These are phyloP conservation scores for Myxozyma sirexii DNA, from an alignment of 805 yeast genomes.

Conservation along the genomic window DNA sequence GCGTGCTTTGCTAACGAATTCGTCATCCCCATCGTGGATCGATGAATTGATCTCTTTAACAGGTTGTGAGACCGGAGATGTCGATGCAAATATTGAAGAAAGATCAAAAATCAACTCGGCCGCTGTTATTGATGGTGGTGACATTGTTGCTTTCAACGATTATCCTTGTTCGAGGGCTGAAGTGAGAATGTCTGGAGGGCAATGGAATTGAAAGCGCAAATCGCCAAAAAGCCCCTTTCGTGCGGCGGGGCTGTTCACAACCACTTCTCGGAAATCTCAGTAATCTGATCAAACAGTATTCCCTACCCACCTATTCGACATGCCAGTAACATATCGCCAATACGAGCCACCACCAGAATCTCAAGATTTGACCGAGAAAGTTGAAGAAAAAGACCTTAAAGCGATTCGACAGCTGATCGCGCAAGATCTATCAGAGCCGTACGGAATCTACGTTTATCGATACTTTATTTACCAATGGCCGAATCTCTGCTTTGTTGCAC, in stretches of 20 bases:
- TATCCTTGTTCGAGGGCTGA: not conserved
- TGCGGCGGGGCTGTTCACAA: not conserved
- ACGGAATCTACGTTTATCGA: constrained; percentile 88
- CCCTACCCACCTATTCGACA: not conserved
- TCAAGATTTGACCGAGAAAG: not conserved
- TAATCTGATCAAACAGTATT: too few relatives aligned
- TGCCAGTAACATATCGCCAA: constrained; percentile 15
- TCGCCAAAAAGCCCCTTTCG: not conserved
- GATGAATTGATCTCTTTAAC: not conserved
- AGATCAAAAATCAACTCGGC: constrained; percentile 23
- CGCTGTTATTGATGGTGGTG: constrained; percentile 3
- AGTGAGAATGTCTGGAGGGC: not conserved
- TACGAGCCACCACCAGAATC: constrained; percentile 12
- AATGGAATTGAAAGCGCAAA: not conserved
- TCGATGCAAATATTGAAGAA: constrained; percentile 11
- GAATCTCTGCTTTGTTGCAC: constrained; percentile 65
- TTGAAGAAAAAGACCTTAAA: constrained; percentile 41
- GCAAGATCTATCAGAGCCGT: constrained; percentile 85
- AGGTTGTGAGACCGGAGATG: not conserved
- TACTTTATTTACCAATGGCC: constrained; percentile 93
- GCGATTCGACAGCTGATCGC: constrained; percentile 56
- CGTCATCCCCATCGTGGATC: constrained; percentile 10
- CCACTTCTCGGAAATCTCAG: too few relatives aligned
- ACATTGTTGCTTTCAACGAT: not conserved
- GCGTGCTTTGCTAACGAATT: constrained; percentile 11